Evolutionary conservation across 23 red algal genomes (phyloP), one percentile per base, ranked within the genome.

Genomic region (Gracilaria caudata): DNA sequence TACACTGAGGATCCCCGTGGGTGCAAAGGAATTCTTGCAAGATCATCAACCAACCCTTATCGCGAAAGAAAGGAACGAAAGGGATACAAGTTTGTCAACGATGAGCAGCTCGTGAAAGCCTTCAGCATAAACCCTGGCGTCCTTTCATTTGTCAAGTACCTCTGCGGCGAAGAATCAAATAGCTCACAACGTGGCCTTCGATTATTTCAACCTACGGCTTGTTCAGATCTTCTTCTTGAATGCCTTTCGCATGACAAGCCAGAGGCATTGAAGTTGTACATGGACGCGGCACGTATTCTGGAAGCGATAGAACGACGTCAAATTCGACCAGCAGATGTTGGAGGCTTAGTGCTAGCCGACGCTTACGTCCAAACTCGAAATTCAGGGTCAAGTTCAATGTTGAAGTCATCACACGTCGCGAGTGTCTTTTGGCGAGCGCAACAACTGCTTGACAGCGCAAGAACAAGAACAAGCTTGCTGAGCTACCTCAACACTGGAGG

Each of bases 1-100:
- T 92, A 95, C 79, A 82, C 39, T 12, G 74, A 45, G 30, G 96
- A 98, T 83, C 92, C 86, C 39, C 84, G 63, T 29, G 96, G 96
- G 13, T 87, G 53, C 26, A 92, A 93, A 25, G 96, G 96, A 2
- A 76, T 98, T 36, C 59, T 93, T 29, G 89, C 92, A 37, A 78
- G 92, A 36, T 86, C 92, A 26, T 73, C 87, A 39, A 57, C 37
- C 70, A 33, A 57, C 25, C 40, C 68, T 25, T 32, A 55, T 12
- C 16, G 43, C 11, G 40, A 29, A 46, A 68, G 24, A 8, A 66
- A 86, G 7, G 21, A 25, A 45, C 9, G 64, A 86, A 59, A 77
- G 40, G 80, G 46, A 38, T 53, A 51, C 78, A 75, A 83, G n/a
- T 77, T 77, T 79, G 66, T 36, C 33, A 64, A 80, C 1, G 84